These are phyloP conservation scores for Talaromyces sp. DNA, from an alignment of 2,329 filamentous ascomycete genomes.

Conservation along the genomic window DNA sequence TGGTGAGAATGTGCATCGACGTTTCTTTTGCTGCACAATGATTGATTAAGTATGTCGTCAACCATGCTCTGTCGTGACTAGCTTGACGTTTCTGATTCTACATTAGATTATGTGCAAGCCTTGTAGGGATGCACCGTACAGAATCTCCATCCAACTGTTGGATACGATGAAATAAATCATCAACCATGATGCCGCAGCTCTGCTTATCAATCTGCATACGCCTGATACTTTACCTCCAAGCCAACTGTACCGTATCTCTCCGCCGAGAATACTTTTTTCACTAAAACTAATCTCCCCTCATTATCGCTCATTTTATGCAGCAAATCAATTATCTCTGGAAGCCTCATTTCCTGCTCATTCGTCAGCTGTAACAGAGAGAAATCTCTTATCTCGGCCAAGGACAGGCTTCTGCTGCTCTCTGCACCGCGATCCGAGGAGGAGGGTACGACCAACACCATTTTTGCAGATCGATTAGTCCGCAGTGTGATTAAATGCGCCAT, in stretches of 20 bases:
- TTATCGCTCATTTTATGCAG: slow-evolving; percentile 28
- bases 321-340: slow-evolving; percentile 29
- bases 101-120: not conserved
- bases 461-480: slow-evolving; percentile 23
- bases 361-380: slow-evolving; percentile 30
- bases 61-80: not conserved
- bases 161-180: not conserved
- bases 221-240: slow-evolving; percentile 23
- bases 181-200: not conserved
- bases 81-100: not conserved
- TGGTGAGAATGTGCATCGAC: no score
- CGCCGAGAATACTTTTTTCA: slow-evolving; percentile 23
- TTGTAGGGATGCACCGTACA: not conserved
- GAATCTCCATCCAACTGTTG: not conserved
- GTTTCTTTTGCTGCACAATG: not conserved
- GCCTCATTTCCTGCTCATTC: slow-evolving; percentile 28
- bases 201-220: slow-evolving; percentile 8
- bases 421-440: slow-evolving; percentile 26
- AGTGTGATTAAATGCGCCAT: slow-evolving; percentile 32
- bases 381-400: slow-evolving; percentile 28
- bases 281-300: slow-evolving; percentile 24
- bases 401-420: slow-evolving; percentile 23
- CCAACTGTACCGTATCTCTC: slow-evolving; percentile 19
- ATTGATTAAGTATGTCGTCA: not conserved
- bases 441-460: slow-evolving; percentile 28